Evolutionary conservation across 345 rosid species (phyloP).

Genomic region (Moricandia arvensis): DNA sequence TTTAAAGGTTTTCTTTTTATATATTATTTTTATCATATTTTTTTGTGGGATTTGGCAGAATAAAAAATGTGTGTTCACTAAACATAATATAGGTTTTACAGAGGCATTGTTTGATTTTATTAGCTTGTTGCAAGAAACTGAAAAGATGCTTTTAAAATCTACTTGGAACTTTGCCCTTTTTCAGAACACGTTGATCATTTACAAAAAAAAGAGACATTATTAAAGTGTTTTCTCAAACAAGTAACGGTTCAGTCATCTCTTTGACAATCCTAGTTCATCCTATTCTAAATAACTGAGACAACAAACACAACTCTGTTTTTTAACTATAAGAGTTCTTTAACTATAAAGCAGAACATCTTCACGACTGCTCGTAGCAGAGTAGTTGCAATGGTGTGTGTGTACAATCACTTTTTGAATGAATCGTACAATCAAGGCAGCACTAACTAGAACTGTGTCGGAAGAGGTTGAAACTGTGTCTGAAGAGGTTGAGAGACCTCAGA

Average conservation of each 20-base stretch:
- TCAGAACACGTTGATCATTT: slow-evolving; percentile 21
- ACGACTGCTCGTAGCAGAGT: slow-evolving; percentile 54
- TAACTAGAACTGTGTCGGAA: neutral
- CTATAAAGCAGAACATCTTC: slow-evolving; percentile 30
- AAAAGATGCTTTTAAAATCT: neutral
- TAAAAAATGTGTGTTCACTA: no score
- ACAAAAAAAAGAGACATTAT: slow-evolving; percentile 1
- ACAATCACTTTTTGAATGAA: no score
- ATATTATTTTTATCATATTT: no score
- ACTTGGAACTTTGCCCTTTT: neutral
- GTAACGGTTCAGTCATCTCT: slow-evolving; percentile 23
- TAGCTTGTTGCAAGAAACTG: slow-evolving; percentile 18
- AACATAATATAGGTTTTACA: slow-evolving; percentile 35
- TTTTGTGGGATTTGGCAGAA: no score
- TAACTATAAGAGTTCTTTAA: slow-evolving; percentile 29
- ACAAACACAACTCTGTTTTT: slow-evolving; percentile 19
- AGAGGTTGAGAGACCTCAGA: neutral
- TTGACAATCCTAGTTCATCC: slow-evolving; percentile 9
- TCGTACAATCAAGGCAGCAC: no score
- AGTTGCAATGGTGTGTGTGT: slow-evolving; percentile 57
- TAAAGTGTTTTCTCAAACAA: slow-evolving; percentile 1
- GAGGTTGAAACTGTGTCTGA: no score
- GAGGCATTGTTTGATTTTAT: slow-evolving; percentile 51
- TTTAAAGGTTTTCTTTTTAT: no score
- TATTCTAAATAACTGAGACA: neutral